phyloP scores from a whole-genome alignment of 371 early-diverging fungal species.

The Saksenaea vasiformis region DNA sequence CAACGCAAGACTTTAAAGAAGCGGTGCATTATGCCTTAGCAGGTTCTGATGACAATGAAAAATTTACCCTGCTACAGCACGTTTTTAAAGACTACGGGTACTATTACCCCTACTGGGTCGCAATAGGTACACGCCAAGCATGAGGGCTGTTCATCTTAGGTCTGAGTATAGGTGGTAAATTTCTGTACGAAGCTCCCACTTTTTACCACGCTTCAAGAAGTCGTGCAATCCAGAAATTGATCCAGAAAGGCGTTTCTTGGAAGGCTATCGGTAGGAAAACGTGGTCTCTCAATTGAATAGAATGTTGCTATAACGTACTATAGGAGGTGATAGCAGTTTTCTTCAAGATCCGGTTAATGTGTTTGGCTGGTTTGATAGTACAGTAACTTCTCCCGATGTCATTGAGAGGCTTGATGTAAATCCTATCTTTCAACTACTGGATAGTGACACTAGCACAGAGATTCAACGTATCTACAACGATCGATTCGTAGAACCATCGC shows the following conservation, averaged over 20 bases:
- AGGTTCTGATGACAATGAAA: background rate
- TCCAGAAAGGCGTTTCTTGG: background rate
- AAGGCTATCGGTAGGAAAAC: background rate
- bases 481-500: background rate
- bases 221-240: background rate
- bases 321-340: background rate
- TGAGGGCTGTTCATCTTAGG: background rate
- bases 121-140: background rate
- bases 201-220: background rate
- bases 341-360: background rate
- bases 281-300: background rate
- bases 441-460: background rate
- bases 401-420: background rate
- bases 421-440: background rate
- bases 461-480: background rate
- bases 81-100: background rate
- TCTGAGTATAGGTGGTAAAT: background rate
- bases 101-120: background rate
- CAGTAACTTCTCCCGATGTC: background rate
- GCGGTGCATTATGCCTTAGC: background rate
- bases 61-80: background rate
- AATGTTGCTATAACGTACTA: background rate
- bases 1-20: background rate
- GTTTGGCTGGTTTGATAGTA: background rate
- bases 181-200: too few species aligned